phyloP scores from a whole-genome alignment of 23 red algal species.

The Chondrus crispus region DNA sequence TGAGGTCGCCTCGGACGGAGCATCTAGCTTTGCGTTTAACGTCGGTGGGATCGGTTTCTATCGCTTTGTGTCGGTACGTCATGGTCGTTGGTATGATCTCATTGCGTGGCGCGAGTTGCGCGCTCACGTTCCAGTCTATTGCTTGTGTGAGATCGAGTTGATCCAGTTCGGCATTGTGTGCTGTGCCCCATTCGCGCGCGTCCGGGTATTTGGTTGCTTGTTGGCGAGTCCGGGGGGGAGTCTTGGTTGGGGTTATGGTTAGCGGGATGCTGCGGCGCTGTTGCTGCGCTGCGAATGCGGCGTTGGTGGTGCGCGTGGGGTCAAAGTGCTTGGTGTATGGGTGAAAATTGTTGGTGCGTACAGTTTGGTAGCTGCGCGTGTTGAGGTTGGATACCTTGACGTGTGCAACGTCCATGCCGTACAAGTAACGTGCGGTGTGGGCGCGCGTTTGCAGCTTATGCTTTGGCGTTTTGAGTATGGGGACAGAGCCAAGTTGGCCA shows the following conservation, averaged over 20 bases:
- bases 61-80: constrained; percentile 23
- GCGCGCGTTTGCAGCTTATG: neutral
- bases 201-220: constrained; percentile 32
- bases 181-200: neutral
- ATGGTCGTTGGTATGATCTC: neutral
- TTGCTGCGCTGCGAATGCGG: neutral
- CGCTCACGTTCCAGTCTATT: neutral
- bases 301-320: neutral
- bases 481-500: constrained; percentile 5
- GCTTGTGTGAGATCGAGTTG: neutral
- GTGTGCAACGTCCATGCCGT: neutral
- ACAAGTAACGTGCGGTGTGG: neutral
- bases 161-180: constrained; percentile 9
- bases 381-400: neutral
- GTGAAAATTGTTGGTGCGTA: neutral
- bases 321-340: neutral
- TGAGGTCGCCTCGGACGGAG: neutral
- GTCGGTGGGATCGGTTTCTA: neutral
- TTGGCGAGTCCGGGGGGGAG: neutral
- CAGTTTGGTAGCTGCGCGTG: neutral
- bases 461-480: too few relatives aligned
- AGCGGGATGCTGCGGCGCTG: neutral
- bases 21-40: neutral
- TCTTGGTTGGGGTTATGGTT: constrained; percentile 21
- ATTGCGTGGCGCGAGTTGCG: neutral